A percentile compares a stretch with the other conserved stretches of the same genome.
phyloP scores from a whole-genome alignment of 371 early-diverging fungal species.

The Phascolomyces articulosus region DNA sequence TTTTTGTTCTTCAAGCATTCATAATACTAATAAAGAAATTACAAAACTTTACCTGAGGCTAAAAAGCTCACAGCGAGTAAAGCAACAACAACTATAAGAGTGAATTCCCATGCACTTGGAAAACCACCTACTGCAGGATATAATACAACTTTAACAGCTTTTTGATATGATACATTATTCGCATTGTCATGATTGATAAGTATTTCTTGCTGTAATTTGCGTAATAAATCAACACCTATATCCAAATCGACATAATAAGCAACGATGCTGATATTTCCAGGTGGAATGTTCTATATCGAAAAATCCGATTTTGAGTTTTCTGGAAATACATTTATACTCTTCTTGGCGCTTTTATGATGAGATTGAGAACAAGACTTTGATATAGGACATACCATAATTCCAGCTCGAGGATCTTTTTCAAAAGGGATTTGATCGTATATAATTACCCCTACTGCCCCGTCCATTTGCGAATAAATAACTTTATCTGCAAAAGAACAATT shows the following conservation, averaged over 20 bases:
- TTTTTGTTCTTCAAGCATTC: no score
- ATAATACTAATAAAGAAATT: no score
- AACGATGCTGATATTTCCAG: conserved; percentile 37
- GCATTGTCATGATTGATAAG: conserved; percentile 17
- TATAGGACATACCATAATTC: conserved; percentile 19
- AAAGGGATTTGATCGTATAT: conserved; percentile 43
- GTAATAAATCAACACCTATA: conserved; percentile 31
- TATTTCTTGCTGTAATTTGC: conserved; percentile 23
- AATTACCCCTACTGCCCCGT: conserved; percentile 42
- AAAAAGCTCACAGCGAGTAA: conserved; percentile 54
- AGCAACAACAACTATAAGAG: conserved; percentile 58
- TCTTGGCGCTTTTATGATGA: background rate
- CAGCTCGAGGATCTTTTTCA: conserved; percentile 36
- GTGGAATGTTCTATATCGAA: conserved; percentile 30
- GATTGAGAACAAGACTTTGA: background rate
- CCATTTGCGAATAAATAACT: conserved; percentile 34
- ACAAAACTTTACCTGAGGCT: conserved; percentile 59
- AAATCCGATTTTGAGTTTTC: background rate
- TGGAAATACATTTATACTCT: background rate
- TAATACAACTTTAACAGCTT: conserved; percentile 30
- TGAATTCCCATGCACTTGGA: conserved; percentile 62
- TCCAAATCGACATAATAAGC: conserved; percentile 44
- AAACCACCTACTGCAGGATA: conserved; percentile 47
- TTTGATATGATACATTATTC: conserved; percentile 27
- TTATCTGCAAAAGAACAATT: conserved; percentile 42